phyloP scores from a whole-genome alignment of 73 alveolate genomes.

The Urostyla sp. region DNA sequence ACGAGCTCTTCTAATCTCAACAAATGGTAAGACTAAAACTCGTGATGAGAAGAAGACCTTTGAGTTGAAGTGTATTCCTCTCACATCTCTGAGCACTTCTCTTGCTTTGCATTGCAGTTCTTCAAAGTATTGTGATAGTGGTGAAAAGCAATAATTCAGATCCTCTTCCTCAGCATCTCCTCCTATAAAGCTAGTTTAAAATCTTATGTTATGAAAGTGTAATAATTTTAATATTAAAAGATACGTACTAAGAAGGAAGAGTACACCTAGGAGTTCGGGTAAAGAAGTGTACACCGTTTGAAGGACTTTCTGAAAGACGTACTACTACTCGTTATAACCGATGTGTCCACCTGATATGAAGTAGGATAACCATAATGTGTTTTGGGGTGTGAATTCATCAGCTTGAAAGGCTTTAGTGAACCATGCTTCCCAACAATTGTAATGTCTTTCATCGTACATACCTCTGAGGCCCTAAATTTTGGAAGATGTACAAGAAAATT shows the following conservation, averaged over 20 bases:
- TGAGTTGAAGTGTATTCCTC: slow-evolving; percentile 93
- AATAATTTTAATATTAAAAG: not conserved
- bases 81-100: slow-evolving; percentile 70
- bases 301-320: slow-evolving; percentile 74
- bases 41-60: slow-evolving; percentile 81
- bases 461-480: slow-evolving; percentile 74
- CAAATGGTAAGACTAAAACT: slow-evolving; percentile 81
- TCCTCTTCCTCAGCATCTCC: slow-evolving; percentile 78
- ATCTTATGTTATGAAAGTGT: too few relatives aligned
- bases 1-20: slow-evolving; percentile 93
- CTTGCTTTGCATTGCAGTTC: slow-evolving; percentile 61
- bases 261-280: slow-evolving; percentile 80
- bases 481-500: not conserved
- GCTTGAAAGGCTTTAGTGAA: slow-evolving; percentile 76
- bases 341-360: slow-evolving; percentile 67
- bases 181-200: slow-evolving; percentile 13
- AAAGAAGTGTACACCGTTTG: slow-evolving; percentile 87
- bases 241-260: slow-evolving; percentile 73
- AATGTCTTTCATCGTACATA: slow-evolving; percentile 78
- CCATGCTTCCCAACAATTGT: slow-evolving; percentile 91
- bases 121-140: slow-evolving; percentile 68
- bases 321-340: slow-evolving; percentile 66
- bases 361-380: slow-evolving; percentile 88
- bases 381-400: slow-evolving; percentile 70
- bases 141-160: slow-evolving; percentile 67